These are phyloP conservation scores for Tricholoma sp. DNA, from an alignment of 768 basidiomycete genomes.

Conservation along the genomic window DNA sequence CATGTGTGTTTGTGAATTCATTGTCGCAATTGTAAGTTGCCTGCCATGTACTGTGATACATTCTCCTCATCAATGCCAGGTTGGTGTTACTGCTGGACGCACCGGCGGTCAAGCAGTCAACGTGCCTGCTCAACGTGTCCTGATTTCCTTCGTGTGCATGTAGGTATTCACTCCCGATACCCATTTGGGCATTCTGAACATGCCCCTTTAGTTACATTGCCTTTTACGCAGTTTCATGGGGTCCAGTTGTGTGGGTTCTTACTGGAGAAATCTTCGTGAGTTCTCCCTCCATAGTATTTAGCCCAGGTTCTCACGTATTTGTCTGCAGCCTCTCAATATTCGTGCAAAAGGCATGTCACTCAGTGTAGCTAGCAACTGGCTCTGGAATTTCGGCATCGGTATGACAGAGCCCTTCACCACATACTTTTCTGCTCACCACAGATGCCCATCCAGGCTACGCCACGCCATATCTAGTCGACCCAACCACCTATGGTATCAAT, in stretches of 20 bases:
- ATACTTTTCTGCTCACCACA: background rate
- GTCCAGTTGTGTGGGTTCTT: slow-evolving; percentile 63
- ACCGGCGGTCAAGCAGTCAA: slow-evolving; percentile 17
- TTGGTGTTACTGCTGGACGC: slow-evolving; percentile 29
- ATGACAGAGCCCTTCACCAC: slow-evolving; percentile 26
- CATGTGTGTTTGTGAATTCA: slow-evolving; percentile 73
- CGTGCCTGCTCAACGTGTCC: slow-evolving; percentile 49
- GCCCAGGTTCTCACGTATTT: background rate
- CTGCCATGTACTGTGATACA: slow-evolving; percentile 16
- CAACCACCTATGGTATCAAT: slow-evolving; percentile 12
- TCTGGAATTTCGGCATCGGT: slow-evolving; percentile 76
- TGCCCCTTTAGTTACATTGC: slow-evolving; percentile 16
- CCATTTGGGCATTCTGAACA: slow-evolving; percentile 8
- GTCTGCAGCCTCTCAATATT: slow-evolving; percentile 52
- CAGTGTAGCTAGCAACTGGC: slow-evolving; percentile 67
- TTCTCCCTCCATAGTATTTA: background rate
- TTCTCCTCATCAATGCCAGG: slow-evolving; percentile 22
- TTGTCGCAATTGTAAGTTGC: slow-evolving; percentile 46
- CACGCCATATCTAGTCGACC: slow-evolving; percentile 54
- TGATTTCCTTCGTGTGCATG: slow-evolving; percentile 54
- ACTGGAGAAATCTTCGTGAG: slow-evolving; percentile 69
- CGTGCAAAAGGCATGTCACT: slow-evolving; percentile 81
- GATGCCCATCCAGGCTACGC: slow-evolving; percentile 17
- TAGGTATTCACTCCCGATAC: slow-evolving; percentile 12
- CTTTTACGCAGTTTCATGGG: slow-evolving; percentile 61